Percentiles rank a stretch among this genome's conserved stretches.
Evolutionary conservation across 2,329 filamentous ascomycete species (phyloP).

Genomic region (Pseudomassariella vexata): DNA sequence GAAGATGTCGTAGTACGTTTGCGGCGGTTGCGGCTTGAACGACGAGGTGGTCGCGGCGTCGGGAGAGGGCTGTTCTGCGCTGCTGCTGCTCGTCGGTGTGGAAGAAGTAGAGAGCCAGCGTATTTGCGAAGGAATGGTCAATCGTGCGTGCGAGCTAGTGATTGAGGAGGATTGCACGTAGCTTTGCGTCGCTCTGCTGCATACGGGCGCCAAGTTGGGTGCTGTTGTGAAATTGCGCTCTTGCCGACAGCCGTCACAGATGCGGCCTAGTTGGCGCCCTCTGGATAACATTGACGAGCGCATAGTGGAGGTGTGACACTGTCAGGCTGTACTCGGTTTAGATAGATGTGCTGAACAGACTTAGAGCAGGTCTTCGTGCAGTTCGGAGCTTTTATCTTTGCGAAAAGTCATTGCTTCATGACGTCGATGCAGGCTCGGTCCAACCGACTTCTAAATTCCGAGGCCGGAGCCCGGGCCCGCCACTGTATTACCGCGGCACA

Average conservation of each 20-base stretch:
- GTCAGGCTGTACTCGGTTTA: too few relatives aligned
- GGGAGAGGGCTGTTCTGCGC: background rate
- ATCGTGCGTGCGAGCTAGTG: background rate
- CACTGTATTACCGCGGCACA: too few relatives aligned
- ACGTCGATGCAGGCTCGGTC: too few relatives aligned
- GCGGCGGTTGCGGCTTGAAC: constrained; percentile 10
- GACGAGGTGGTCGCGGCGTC: background rate
- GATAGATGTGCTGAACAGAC: too few relatives aligned
- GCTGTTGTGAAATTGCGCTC: constrained; percentile 8
- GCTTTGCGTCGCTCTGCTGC: background rate
- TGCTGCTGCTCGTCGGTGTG: background rate
- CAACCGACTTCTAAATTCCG: too few relatives aligned
- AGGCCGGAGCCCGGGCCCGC: too few relatives aligned
- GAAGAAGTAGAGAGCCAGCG: background rate
- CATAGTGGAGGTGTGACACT: too few relatives aligned
- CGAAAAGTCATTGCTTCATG: too few relatives aligned
- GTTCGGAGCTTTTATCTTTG: too few relatives aligned
- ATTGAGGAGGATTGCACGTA: background rate
- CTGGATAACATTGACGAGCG: constrained; percentile 14
- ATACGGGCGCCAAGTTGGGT: constrained; percentile 6
- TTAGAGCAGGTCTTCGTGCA: too few relatives aligned
- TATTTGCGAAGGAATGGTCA: background rate
- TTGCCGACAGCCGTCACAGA: constrained; percentile 21
- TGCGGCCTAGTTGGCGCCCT: constrained; percentile 14
- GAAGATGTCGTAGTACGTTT: constrained; percentile 84